These are phyloP conservation scores for Citrus medica DNA, from an alignment of 345 rosid genomes.

Conservation along the genomic window DNA sequence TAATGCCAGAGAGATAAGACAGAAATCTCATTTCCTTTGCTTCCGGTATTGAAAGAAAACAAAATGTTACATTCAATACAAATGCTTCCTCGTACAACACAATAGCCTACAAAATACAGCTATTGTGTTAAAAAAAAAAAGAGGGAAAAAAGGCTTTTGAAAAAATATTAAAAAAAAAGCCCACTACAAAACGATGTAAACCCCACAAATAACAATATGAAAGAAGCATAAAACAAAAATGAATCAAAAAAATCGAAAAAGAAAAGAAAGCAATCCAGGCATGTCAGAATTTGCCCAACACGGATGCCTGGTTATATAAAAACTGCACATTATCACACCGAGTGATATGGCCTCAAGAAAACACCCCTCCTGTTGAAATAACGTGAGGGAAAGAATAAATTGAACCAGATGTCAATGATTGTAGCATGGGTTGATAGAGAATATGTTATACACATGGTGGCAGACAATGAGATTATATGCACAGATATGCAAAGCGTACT, in stretches of 20 bases:
- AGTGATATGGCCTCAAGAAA: constrained; percentile 37
- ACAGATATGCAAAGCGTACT: constrained; percentile 11
- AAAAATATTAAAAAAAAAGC: background rate
- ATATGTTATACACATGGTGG: constrained; percentile 33
- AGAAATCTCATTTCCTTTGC: no score
- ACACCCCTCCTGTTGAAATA: constrained; percentile 39
- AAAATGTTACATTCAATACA: constrained; percentile 15
- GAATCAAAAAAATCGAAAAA: constrained; percentile 11
- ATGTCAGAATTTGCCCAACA: constrained; percentile 18
- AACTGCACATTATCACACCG: constrained; percentile 33
- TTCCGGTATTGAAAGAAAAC: constrained; percentile 2
- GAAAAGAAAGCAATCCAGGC: constrained; percentile 22
- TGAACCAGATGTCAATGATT: constrained; percentile 23
- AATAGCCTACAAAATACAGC: constrained; percentile 33
- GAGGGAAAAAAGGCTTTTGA: no score
- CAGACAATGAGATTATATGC: constrained; percentile 21
- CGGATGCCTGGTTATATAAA: constrained; percentile 19
- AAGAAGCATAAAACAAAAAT: constrained; percentile 7
- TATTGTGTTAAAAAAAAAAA: constrained; percentile 8
- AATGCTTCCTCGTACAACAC: constrained; percentile 18
- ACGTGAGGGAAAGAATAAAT: constrained; percentile 44
- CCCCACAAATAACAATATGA: constrained; percentile 7
- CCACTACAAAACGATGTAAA: constrained; percentile 15
- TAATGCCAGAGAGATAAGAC: no score
- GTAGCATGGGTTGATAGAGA: constrained; percentile 18